Evolutionary conservation across 805 yeast species (phyloP).

Genomic region (Nematodospora valgi): DNA sequence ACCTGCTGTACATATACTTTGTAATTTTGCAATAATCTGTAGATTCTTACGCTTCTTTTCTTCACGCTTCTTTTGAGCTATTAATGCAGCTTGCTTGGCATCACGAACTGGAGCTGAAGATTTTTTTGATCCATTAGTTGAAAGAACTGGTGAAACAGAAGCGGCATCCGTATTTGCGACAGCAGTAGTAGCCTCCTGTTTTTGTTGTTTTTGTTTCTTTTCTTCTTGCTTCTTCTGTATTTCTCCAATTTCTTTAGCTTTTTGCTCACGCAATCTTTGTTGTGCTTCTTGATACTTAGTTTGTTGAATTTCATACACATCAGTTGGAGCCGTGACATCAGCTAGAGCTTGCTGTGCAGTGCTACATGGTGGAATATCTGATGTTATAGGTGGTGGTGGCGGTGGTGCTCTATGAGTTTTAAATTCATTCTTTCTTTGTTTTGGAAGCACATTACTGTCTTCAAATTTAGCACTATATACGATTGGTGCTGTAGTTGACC

Average conservation of each 20-base stretch:
- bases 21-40: constrained; percentile 66
- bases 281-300: constrained; percentile 9
- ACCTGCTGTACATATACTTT: constrained; percentile 75
- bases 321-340: constrained; percentile 10
- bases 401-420: constrained; percentile 40
- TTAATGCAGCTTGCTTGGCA: constrained; percentile 51
- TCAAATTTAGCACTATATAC: constrained; percentile 27
- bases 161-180: not conserved
- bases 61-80: constrained; percentile 69
- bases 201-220: constrained; percentile 9
- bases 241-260: constrained; percentile 7
- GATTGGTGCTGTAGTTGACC: constrained; percentile 39
- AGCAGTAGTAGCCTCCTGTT: constrained; percentile 7
- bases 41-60: constrained; percentile 70
- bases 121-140: too few relatives aligned
- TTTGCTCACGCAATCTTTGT: constrained; percentile 7
- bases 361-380: constrained; percentile 16
- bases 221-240: constrained; percentile 1
- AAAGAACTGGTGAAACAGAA: too few relatives aligned
- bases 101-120: constrained; percentile 41
- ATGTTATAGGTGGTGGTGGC: constrained; percentile 30
- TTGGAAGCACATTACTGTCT: constrained; percentile 11
- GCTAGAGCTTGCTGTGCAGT: constrained; percentile 17
- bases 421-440: constrained; percentile 22
- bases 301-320: constrained; percentile 5